phyloP scores from a whole-genome alignment of 129 eudicot species.

The Ambrosia trifida region DNA sequence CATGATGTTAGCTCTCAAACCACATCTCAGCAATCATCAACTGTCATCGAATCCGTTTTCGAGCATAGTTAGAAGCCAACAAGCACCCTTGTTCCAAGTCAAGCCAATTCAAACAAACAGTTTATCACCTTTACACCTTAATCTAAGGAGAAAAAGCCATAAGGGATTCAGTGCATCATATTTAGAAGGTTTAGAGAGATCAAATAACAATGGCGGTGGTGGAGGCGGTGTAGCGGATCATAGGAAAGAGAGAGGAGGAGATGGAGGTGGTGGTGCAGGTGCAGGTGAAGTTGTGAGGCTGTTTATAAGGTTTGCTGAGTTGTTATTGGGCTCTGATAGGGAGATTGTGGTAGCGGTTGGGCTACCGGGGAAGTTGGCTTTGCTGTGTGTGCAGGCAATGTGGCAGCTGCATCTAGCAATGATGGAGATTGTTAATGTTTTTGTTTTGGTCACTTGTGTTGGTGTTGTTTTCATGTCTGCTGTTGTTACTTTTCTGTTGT shows the following conservation, averaged over 20 bases:
- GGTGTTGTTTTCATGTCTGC: constrained; percentile 70
- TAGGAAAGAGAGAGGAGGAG: constrained; percentile 50
- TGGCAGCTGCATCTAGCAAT: constrained; percentile 70
- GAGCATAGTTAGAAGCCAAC: constrained; percentile 6
- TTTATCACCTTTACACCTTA: constrained; percentile 11
- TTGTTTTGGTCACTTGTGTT: constrained; percentile 58
- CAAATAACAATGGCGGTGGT: no score
- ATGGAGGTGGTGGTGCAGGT: no score
- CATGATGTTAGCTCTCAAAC: constrained; percentile 21
- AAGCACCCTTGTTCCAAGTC: constrained; percentile 8
- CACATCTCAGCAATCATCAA: not conserved
- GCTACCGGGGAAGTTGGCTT: constrained; percentile 63
- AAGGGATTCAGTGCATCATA: not conserved
- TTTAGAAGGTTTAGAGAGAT: constrained; percentile 1
- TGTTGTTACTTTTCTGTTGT: constrained; percentile 54
- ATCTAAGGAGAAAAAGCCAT: constrained; percentile 1
- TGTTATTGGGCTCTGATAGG: constrained; percentile 61
- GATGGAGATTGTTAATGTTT: constrained; percentile 57
- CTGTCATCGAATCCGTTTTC: not conserved
- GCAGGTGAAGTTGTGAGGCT: no score
- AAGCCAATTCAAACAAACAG: constrained; percentile 4
- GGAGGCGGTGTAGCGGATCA: not conserved
- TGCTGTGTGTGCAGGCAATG: constrained; percentile 70
- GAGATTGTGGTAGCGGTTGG: constrained; percentile 80
- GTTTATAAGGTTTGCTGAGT: constrained; percentile 23